phyloP scores from a whole-genome alignment of 2,329 filamentous ascomycete species.

The Penicillium italicum region DNA sequence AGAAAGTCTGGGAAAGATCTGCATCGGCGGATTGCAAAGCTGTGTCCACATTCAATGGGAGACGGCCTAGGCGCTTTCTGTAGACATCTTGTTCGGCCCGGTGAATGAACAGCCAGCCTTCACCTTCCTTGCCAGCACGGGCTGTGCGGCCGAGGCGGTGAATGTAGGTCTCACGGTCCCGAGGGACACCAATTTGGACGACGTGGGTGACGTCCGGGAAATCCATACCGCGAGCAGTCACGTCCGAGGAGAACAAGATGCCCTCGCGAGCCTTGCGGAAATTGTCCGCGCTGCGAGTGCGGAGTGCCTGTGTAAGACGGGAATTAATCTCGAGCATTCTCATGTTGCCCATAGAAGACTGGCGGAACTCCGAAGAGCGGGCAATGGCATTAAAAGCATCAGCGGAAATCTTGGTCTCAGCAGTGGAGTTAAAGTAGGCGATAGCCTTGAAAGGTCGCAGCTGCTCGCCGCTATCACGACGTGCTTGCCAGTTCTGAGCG shows the following conservation, averaged over 20 bases:
- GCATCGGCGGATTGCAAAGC: conserved; percentile 42
- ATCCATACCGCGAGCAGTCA: conserved; percentile 78
- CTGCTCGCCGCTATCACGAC: conserved; percentile 36
- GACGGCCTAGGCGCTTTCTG: conserved; percentile 50
- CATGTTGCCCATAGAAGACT: conserved; percentile 32
- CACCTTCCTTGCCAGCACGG: conserved; percentile 61
- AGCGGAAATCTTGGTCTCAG: conserved; percentile 63
- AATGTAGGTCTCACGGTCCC: conserved; percentile 67
- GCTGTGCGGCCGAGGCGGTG: conserved; percentile 74
- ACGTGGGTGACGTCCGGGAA: conserved; percentile 78
- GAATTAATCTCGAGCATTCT: conserved; percentile 68
- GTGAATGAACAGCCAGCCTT: conserved; percentile 59
- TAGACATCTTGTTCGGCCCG: conserved; percentile 51
- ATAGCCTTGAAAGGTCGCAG: conserved; percentile 86
- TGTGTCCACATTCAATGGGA: conserved; percentile 51
- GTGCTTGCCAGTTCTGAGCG: conserved; percentile 56
- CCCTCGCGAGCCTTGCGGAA: conserved; percentile 66
- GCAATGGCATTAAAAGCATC: conserved; percentile 55
- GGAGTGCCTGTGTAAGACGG: conserved; percentile 64
- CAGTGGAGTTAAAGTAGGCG: conserved; percentile 80
- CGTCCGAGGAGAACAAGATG: conserved; percentile 73
- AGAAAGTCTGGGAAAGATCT: conserved; percentile 31
- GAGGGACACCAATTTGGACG: conserved; percentile 66
- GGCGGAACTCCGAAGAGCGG: conserved; percentile 29
- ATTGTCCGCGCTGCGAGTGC: conserved; percentile 65